These are phyloP conservation scores for Phialophora chinensis DNA, from an alignment of 2,329 filamentous ascomycete species.

Conservation along the genomic window DNA sequence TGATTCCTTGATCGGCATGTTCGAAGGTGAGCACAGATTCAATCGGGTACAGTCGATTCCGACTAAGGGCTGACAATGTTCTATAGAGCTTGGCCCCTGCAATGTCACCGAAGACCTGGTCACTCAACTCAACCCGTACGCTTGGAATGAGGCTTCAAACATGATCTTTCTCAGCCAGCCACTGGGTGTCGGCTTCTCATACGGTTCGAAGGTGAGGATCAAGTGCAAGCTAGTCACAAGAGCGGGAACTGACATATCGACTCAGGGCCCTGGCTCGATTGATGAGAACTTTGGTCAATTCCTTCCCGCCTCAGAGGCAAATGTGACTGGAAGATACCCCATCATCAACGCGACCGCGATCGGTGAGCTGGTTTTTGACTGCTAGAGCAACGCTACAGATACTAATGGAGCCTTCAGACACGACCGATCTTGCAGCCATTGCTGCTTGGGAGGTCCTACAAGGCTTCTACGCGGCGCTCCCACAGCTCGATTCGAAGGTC, in stretches of 20 bases:
- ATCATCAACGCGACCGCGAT: conserved; percentile 57
- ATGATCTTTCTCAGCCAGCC: conserved; percentile 68
- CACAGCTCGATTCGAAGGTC: conserved; percentile 56
- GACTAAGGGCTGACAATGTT: conserved; percentile 29
- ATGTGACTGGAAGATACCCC: conserved; percentile 56
- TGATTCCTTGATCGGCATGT: conserved; percentile 51
- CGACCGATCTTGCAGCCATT: conserved; percentile 62
- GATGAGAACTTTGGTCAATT: conserved; percentile 54
- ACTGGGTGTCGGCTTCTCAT: conserved; percentile 63
- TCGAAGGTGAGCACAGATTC: conserved; percentile 44
- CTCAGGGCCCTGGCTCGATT: conserved; percentile 48
- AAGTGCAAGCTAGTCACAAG: conserved; percentile 20
- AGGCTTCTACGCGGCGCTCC: conserved; percentile 58
- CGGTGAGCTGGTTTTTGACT: conserved; percentile 38
- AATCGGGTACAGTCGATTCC: not conserved
- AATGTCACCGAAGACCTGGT: conserved; percentile 53
- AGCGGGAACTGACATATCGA: conserved; percentile 13
- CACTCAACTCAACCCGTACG: conserved; percentile 61
- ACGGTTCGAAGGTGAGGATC: conserved; percentile 44
- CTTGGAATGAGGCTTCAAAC: conserved; percentile 65
- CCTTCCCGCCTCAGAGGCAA: conserved; percentile 51
- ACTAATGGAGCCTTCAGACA: conserved; percentile 47
- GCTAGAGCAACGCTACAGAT: not conserved
- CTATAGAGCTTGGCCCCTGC: conserved; percentile 51
- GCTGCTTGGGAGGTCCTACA: conserved; percentile 63